phyloP scores from a whole-genome alignment of 2,329 filamentous ascomycete genomes.

The Lasiodiplodia hormozganensis region DNA sequence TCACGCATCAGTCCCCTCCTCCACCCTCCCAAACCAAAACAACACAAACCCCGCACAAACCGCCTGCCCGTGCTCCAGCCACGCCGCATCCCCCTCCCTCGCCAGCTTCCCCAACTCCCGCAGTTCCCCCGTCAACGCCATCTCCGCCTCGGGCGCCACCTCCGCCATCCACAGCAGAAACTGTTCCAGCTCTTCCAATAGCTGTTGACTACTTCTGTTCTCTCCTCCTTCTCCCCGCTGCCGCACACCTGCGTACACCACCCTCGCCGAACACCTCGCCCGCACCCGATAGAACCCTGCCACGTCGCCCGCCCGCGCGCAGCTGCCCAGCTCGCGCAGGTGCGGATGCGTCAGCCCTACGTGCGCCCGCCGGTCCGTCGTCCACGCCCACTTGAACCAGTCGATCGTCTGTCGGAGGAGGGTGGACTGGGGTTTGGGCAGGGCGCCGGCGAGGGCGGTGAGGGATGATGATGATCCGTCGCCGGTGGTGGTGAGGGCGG shows the following conservation, averaged over 20 bases:
- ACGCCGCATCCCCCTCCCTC: not conserved
- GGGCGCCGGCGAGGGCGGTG: not conserved
- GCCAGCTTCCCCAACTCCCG: constrained; percentile 3
- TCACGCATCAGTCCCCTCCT: not conserved
- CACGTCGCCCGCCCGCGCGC: not conserved
- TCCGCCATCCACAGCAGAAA: constrained; percentile 3
- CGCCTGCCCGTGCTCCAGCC: constrained; percentile 1
- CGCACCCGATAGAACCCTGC: not conserved
- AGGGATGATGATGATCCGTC: not conserved
- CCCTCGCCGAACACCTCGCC: constrained; percentile 2
- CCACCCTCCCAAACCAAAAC: constrained; percentile 7
- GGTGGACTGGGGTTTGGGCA: not conserved
- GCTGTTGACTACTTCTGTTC: not conserved
- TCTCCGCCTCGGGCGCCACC: not conserved
- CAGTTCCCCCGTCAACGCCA: not conserved
- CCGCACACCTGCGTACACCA: not conserved
- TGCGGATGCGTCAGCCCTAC: not conserved
- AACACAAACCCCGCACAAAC: constrained; percentile 14
- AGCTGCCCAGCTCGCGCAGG: not conserved
- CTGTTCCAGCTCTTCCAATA: not conserved
- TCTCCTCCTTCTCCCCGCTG: too few species aligned
- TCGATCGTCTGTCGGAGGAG: constrained; percentile 5
- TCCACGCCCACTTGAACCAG: constrained; percentile 24
- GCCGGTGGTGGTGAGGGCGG: not conserved
- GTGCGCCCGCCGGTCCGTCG: not conserved